A percentile compares a stretch with the other conserved stretches of the same genome.
phyloP scores from a whole-genome alignment of 2,329 filamentous ascomycete species.

The Trichoderma pleuroti region DNA sequence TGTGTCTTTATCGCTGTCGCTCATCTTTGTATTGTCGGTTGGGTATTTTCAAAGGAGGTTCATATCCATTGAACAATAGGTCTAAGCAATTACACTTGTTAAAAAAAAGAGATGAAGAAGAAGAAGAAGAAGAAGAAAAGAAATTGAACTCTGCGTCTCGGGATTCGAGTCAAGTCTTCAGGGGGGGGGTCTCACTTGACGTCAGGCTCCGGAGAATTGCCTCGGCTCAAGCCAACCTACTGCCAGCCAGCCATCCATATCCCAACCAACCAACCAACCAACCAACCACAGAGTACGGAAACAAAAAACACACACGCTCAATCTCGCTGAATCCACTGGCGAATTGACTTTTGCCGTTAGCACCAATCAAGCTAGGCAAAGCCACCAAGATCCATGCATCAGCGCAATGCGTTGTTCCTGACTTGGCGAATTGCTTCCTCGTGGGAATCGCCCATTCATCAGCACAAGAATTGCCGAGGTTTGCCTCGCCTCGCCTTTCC shows the following conservation, averaged over 20 bases:
- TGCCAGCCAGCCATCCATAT: not conserved
- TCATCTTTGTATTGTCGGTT: not conserved
- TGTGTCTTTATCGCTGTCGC: not conserved
- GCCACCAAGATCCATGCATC: not conserved
- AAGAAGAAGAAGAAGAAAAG: not conserved
- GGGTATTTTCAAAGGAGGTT: not conserved
- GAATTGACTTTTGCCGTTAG: not conserved
- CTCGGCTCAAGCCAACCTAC: not conserved
- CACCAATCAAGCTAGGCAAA: not conserved
- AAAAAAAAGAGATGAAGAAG: not conserved
- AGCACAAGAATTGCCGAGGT: conserved; percentile 1
- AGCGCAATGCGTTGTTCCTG: not conserved
- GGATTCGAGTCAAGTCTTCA: conserved; percentile 3
- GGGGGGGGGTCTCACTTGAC: conserved; percentile 11
- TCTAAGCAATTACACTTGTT: too few relatives aligned
- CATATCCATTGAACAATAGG: not conserved
- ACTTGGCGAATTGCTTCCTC: not conserved
- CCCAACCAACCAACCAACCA: not conserved
- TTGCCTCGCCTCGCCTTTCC: not conserved
- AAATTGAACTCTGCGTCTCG: not conserved
- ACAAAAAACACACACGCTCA: not conserved
- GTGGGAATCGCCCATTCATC: not conserved
- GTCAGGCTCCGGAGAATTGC: not conserved
- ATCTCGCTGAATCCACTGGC: not conserved
- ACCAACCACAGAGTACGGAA: not conserved